A percentile compares a stretch with the other conserved stretches of the same genome.
Conservation (phyloP, 495 filamentous ascomycete genomes). For the Penicillium macrosclerotiorum region DNA sequence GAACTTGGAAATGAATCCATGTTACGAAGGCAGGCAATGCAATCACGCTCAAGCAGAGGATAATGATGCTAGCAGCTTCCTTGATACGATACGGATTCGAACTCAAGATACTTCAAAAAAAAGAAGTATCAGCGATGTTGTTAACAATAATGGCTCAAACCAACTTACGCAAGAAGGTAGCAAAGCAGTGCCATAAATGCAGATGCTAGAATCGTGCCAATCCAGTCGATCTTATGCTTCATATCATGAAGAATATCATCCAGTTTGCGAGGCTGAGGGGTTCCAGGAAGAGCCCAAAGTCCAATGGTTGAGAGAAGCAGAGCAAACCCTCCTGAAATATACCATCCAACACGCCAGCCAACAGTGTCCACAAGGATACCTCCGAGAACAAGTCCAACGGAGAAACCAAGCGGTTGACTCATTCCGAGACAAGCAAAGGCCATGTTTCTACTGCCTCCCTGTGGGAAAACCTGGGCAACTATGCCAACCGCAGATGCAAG, state of each 20-base stretch:
- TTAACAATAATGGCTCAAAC: background rate
- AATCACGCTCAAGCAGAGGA: conserved; percentile 21
- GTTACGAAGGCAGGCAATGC: conserved; percentile 33
- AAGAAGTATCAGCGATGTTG: background rate
- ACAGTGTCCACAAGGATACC: conserved; percentile 45
- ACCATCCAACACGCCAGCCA: conserved; percentile 50
- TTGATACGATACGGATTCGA: conserved; percentile 31
- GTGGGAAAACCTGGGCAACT: conserved; percentile 37
- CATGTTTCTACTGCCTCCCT: conserved; percentile 40
- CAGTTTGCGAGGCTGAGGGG: conserved; percentile 16
- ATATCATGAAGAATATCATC: conserved; percentile 12
- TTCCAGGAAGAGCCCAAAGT: conserved; percentile 14
- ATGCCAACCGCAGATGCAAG: conserved; percentile 49
- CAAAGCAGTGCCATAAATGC: conserved; percentile 37
- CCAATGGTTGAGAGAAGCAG: conserved; percentile 34
- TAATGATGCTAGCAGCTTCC: conserved; percentile 27
- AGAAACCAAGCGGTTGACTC: conserved; percentile 47
- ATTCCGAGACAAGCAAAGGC: conserved; percentile 45
- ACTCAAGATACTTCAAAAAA: conserved; percentile 27
- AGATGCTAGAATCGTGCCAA: conserved; percentile 38
- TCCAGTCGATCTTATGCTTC: conserved; percentile 47
- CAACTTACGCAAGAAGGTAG: conserved; percentile 43
- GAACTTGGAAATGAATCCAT: conserved; percentile 46
- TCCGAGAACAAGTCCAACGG: conserved; percentile 42
- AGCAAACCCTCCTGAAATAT: conserved; percentile 34